Evolutionary conservation across 2,329 filamentous ascomycete species (phyloP), one percentile per base, ranked within the genome.

Genomic region (Botryotinia globosa): DNA sequence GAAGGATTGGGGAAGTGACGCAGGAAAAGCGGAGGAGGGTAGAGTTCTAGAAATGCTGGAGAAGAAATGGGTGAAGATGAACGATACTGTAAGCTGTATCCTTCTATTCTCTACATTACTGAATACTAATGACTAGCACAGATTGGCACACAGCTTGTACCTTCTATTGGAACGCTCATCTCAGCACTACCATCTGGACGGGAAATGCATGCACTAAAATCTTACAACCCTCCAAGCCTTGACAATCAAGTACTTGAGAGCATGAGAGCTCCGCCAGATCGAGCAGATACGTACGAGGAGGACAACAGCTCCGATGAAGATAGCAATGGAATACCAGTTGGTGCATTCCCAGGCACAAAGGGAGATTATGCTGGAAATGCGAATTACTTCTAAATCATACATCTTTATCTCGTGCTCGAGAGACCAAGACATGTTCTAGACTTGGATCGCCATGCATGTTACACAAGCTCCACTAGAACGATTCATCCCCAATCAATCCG

Each of bases 11-110:
- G 94, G 94, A 0, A 85, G 90, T 63, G 94, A 98, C 82, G 95
- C 91, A 0, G 95, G 96, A 1, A 91, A 88, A 77, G 83, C 93
- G 29, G 96, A 98, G 81, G 96, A 99, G 82, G 89, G 87, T 2
- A 87, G 94, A 72, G 91, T 98, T 3, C 86, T 98, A 69, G 92
- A 96, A 78, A 93, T 96, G 89, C 84, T 99, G 48, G 89, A 97
- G 77, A 87, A 86, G 54, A 98, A 97, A 81, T 98, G 96, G 95
- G 89, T 89, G 74, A 96, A 94, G 83, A 89, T 94, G 82, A 99
- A 99, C 80, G 94, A 98, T 81, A 97, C 93, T 29, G 93, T 97
- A 83, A 83, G 89, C 81, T 32, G 34, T 14, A 20, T 73, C 34
- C 20, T 39, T 48, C 25, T 32, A n/a, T 29, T 59, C 39, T 18